phyloP scores from a whole-genome alignment of 2,329 filamentous ascomycete species.

The Hypomyces perniciosus region DNA sequence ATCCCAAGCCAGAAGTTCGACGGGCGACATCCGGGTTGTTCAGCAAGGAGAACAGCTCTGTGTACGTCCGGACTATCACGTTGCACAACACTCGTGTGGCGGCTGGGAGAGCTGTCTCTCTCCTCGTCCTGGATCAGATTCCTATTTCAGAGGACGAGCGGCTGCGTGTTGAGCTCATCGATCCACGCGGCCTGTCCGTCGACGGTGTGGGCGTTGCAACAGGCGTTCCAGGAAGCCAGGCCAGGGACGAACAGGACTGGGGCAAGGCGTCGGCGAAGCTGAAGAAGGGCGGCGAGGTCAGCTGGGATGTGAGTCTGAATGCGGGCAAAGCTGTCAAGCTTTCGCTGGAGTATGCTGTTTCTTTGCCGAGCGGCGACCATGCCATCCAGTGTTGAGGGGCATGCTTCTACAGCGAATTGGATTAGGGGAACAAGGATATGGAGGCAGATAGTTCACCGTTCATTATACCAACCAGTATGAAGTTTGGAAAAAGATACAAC shows the following conservation, averaged over 20 bases:
- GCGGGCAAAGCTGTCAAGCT: slow-evolving; percentile 52
- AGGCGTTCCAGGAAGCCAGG: slow-evolving; percentile 27
- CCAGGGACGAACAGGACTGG: slow-evolving; percentile 37
- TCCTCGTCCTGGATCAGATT: slow-evolving; percentile 54
- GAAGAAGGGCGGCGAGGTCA: slow-evolving; percentile 51
- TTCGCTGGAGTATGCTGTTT: slow-evolving; percentile 55
- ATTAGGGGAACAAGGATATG: too few species aligned
- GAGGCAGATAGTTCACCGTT: too few species aligned
- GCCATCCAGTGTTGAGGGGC: slow-evolving; percentile 18
- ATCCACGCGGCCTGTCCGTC: slow-evolving; percentile 41
- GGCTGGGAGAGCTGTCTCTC: slow-evolving; percentile 32
- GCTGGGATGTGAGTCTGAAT: slow-evolving; percentile 53
- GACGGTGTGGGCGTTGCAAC: slow-evolving; percentile 33
- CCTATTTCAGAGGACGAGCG: slow-evolving; percentile 57
- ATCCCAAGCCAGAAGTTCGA: slow-evolving; percentile 50
- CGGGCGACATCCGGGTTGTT: slow-evolving; percentile 47
- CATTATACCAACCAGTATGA: too few species aligned
- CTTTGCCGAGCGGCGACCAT: slow-evolving; percentile 45
- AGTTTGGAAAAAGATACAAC: too few species aligned
- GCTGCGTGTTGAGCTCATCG: slow-evolving; percentile 44
- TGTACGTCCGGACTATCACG: slow-evolving; percentile 44
- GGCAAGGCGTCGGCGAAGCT: slow-evolving; percentile 48
- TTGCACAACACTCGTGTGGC: slow-evolving; percentile 45
- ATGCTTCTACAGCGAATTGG: neutral
- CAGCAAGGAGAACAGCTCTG: slow-evolving; percentile 44